phyloP scores from a whole-genome alignment of 2,329 filamentous ascomycete species.

The Metarhizium humberi region DNA sequence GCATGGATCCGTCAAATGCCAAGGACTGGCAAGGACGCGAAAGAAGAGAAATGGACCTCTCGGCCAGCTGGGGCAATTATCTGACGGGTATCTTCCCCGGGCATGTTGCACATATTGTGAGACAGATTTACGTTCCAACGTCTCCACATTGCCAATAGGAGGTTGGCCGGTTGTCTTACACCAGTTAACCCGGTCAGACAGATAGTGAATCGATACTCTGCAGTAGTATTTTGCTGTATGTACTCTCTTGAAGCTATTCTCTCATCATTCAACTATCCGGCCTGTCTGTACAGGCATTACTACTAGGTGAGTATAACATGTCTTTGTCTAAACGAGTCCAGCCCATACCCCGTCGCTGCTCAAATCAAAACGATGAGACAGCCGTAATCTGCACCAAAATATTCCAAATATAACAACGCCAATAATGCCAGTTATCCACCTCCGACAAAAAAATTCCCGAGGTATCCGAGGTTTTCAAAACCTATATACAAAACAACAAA shows the following conservation, averaged over 20 bases:
- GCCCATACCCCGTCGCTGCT: neutral
- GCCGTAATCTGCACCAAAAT: neutral
- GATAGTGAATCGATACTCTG: neutral
- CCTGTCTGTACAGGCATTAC: slow-evolving; percentile 1
- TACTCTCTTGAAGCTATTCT: neutral
- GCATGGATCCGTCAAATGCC: too few relatives aligned
- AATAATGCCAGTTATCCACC: slow-evolving; percentile 17
- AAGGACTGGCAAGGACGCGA: neutral
- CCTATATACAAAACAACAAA: slow-evolving; percentile 17
- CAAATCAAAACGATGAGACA: slow-evolving; percentile 3
- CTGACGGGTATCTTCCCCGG: neutral
- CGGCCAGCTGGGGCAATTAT: neutral
- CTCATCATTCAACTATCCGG: neutral
- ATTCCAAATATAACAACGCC: slow-evolving; percentile 14
- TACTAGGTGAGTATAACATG: neutral
- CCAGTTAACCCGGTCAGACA: neutral
- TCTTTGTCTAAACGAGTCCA: slow-evolving; percentile 3
- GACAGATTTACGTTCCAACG: neutral
- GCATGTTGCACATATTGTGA: neutral
- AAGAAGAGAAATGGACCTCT: neutral
- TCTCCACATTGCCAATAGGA: neutral
- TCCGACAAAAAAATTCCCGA: slow-evolving; percentile 6
- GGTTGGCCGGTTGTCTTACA: neutral
- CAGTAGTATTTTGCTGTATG: neutral
- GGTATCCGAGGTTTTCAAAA: slow-evolving; percentile 15